These are phyloP conservation scores for Emericellopsis terricola DNA, from an alignment of 495 filamentous ascomycete species.

Conservation along the genomic window DNA sequence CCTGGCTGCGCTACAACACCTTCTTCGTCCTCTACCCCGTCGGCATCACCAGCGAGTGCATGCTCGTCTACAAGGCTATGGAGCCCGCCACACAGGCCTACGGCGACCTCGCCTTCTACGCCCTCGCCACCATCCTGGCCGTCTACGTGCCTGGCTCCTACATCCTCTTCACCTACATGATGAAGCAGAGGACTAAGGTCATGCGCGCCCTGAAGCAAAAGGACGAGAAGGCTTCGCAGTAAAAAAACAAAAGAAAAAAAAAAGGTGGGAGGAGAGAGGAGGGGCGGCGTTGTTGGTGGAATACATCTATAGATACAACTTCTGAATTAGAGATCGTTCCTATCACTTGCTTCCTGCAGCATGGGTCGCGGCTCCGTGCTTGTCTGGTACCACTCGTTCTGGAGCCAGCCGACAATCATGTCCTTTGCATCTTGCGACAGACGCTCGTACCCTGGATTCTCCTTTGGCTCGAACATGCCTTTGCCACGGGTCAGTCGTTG, in stretches of 20 bases:
- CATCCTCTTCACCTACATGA: slow-evolving; percentile 86
- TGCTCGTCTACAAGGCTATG: slow-evolving; percentile 52
- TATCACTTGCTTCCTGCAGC: slow-evolving; percentile 1
- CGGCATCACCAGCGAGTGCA: slow-evolving; percentile 73
- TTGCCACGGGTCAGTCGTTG: neutral
- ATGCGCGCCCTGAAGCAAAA: slow-evolving; percentile 33
- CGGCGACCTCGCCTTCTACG: slow-evolving; percentile 28
- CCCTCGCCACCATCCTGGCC: slow-evolving; percentile 31
- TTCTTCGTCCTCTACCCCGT: slow-evolving; percentile 88
- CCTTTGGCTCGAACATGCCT: slow-evolving; percentile 65
- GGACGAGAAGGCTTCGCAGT: slow-evolving; percentile 15
- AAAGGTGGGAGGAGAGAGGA: neutral
- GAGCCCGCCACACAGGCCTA: slow-evolving; percentile 36
- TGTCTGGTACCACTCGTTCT: slow-evolving; percentile 32
- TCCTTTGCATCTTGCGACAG: slow-evolving; percentile 50
- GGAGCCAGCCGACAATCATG: slow-evolving; percentile 38
- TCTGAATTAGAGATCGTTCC: too few species aligned
- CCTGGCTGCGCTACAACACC: slow-evolving; percentile 83
- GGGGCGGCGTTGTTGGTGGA: neutral
- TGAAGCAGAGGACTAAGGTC: slow-evolving; percentile 66
- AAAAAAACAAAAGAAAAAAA: slow-evolving; percentile 3
- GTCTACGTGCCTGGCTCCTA: slow-evolving; percentile 76
- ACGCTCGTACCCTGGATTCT: slow-evolving; percentile 62
- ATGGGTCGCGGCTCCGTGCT: slow-evolving; percentile 7
- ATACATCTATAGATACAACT: too few species aligned